Conservation (phyloP, 2,329 filamentous ascomycete species). For the Torrubiellomyces zombiae region DNA sequence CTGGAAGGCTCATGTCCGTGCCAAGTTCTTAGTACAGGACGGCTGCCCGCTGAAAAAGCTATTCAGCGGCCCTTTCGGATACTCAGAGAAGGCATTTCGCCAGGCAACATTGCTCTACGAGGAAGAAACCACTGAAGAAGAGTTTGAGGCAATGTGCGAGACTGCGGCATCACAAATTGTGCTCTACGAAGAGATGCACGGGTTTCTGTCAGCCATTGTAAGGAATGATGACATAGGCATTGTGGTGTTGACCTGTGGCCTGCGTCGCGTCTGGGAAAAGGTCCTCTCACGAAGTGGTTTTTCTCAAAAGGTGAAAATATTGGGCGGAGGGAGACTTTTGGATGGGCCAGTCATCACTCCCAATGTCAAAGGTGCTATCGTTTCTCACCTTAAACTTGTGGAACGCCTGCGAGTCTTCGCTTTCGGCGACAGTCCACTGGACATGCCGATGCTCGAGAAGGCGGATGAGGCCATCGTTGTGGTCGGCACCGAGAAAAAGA, state of each 20-base stretch:
- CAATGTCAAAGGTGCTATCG: conserved; percentile 29
- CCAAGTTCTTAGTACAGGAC: no score
- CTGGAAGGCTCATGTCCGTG: conserved; percentile 21
- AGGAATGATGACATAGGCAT: conserved; percentile 23
- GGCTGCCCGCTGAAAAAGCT: conserved; percentile 21
- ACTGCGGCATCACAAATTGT: conserved; percentile 19
- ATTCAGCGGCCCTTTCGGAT: conserved; percentile 28
- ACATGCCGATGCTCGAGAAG: conserved; percentile 36
- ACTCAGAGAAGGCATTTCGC: conserved; percentile 36
- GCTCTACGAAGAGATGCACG: conserved; percentile 20
- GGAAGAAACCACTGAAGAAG: conserved; percentile 17
- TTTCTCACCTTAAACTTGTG: conserved; percentile 19
- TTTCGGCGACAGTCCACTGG: conserved; percentile 43
- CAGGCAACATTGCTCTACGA: conserved; percentile 37
- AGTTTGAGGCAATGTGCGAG: conserved; percentile 28
- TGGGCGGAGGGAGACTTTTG: conserved; percentile 31
- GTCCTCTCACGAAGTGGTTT: conserved; percentile 28
- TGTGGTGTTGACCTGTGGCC: conserved; percentile 38
- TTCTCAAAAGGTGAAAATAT: conserved; percentile 24
- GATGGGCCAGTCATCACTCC: conserved; percentile 34
- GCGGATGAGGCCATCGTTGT: conserved; percentile 40
- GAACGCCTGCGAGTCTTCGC: conserved; percentile 32
- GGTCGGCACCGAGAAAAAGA: conserved; percentile 25
- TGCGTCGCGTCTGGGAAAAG: conserved; percentile 36
- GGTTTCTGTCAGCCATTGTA: no score